Evolutionary conservation across 1,139 yeast genomes (phyloP), one percentile per base, ranked within the genome.

Genomic region (Kodamaea alishanica): DNA sequence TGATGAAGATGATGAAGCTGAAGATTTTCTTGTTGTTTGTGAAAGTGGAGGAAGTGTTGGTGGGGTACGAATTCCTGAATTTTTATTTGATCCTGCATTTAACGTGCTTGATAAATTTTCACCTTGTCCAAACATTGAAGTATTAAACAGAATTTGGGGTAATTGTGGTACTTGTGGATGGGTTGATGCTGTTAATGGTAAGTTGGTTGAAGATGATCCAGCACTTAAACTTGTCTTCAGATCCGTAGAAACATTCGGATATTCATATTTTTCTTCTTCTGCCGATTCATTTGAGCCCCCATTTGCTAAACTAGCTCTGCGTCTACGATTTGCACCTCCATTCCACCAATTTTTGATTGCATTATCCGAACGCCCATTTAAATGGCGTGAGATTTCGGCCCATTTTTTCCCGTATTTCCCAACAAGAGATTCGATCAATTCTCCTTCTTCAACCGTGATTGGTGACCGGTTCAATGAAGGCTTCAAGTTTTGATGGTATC

Each of bases 271-370:
- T 20, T 15, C 20, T 15, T 15, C 20, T 15, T 15, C 20, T 22
- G 24, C 11, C 26, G 23, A 12, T 6, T 33, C 41, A 10, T 38
- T 36, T 6, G 33, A 39, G 6, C 31, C 34, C 7, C 37, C 22
- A 25, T 32, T 35, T 10, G 40, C 45, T 36, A 45, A 35, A 11
- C 65, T 58, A 4, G 81, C 80, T 46, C 86, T 59, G 50, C 88
- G 73, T 47, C 95, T 66, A 44, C 94, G 72, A 53, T 84, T 86
- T 11, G 94, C 90, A 8, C 95, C 94, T 6, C 95, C 95, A 55
- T 89, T 89, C 96, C 96, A 89, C 96, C 96, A 89, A 63, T 88
- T 88, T 58, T 89, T 89, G 51, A 89, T 87, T 24, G 96, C 92
- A 60, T 89, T 89, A 61, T 89, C 97, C 11, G 87, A 77, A 39